Base-by-base conservation (phyloP, 257 asterid genomes). In the Lavandula angustifolia region DNA sequence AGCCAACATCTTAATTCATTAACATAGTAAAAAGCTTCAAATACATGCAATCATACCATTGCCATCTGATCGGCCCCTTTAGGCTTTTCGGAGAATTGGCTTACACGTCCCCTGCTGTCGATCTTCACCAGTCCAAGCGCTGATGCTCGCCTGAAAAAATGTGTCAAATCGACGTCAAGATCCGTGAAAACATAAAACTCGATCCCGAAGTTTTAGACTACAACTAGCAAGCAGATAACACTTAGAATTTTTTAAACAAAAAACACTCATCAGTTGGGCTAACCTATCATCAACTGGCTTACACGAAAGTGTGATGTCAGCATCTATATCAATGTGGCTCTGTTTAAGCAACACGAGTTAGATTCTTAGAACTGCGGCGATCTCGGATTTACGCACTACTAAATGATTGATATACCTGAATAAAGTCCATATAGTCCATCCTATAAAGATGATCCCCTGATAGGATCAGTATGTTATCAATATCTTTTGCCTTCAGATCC, bases 401-500 rank as follows among this genome's bases (percentile, higher is more conserved):
- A 14, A 48, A 54, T 58, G 66, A 66, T 43, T 11, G 71, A 71
- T 53, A 22, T 70, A 85, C 97, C 97, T 94, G 97, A 77, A 90
- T 73, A 44, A 94, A 87, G 68, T 90, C 97, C 96, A 87, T 87
- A 68, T 92, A 92, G 70, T 87, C 97, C 98, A 92, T 92, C 73
- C 98, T 80, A 50, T 92, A 92, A 14, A 92, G 94, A 67, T 92
- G 98, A 77, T 92, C 97, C 34, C 98, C 98, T 0, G 96, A 85
- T 71, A 92, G 75, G 54, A 92, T 89, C 76, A 92, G 29, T 69
- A 92, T 75, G 76, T 89, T 78, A 6, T 90, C 97, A 6, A 94
- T 75, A 68, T 94, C 85, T 79, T 94, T 94, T 57, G 91, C 81
- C 87, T 84, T 87, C 12, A 94, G 89, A 53, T 94, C 99, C 99